These are phyloP conservation scores for Alternaria ethzedia DNA, from an alignment of 2,329 filamentous ascomycete genomes.

Conservation along the genomic window DNA sequence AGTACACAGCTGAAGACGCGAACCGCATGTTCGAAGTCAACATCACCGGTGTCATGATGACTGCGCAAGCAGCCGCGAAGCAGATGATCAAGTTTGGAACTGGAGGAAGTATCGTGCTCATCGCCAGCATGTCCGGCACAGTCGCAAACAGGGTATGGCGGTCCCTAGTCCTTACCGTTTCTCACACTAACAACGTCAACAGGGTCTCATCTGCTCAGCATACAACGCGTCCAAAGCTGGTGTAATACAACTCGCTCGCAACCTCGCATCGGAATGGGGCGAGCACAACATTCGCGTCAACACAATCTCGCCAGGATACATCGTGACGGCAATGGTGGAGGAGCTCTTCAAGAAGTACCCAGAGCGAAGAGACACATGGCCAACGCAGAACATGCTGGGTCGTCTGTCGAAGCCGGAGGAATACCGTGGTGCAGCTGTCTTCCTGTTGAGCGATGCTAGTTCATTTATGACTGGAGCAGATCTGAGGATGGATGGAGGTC, in stretches of 20 bases:
- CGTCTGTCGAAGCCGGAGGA: slow-evolving; percentile 44
- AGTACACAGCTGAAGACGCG: slow-evolving; percentile 70
- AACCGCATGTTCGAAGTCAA: slow-evolving; percentile 69
- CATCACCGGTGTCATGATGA: slow-evolving; percentile 68
- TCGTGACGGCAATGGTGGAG: slow-evolving; percentile 83
- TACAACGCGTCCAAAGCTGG: slow-evolving; percentile 81
- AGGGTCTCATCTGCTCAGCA: slow-evolving; percentile 70
- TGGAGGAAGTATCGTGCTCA: slow-evolving; percentile 67
- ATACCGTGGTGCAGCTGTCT: slow-evolving; percentile 48
- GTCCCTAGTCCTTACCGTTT: neutral
- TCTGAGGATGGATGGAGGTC: slow-evolving; percentile 49
- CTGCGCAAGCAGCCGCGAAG: slow-evolving; percentile 67
- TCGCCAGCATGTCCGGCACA: slow-evolving; percentile 68
- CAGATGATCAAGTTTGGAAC: slow-evolving; percentile 68
- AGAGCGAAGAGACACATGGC: slow-evolving; percentile 71
- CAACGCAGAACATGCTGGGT: slow-evolving; percentile 82
- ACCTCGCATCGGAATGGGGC: slow-evolving; percentile 77
- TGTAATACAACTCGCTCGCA: slow-evolving; percentile 73
- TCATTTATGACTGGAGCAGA: slow-evolving; percentile 51
- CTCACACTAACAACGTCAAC: slow-evolving; percentile 24
- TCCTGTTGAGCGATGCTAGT: slow-evolving; percentile 50
- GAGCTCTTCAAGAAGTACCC: slow-evolving; percentile 78
- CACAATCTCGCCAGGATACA: slow-evolving; percentile 80
- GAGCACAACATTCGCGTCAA: slow-evolving; percentile 77
- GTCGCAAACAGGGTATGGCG: slow-evolving; percentile 67